Evolutionary conservation across 768 basidiomycete species (phyloP), one percentile per base, ranked within the genome.

Genomic region (Dacryopinax primogenitus): DNA sequence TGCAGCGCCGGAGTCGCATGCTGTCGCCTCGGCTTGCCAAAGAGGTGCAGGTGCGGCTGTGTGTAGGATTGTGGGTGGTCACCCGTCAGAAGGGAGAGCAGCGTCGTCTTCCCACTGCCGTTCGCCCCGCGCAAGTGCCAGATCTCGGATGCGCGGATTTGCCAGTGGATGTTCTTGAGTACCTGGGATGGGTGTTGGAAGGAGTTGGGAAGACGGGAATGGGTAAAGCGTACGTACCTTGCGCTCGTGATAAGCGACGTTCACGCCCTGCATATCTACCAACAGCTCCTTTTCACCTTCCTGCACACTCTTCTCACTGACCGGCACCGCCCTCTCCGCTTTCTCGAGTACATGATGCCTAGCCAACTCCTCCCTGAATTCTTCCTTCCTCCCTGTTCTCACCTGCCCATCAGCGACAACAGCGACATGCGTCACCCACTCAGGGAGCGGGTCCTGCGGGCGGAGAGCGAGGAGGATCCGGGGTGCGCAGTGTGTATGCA

Each of bases 1-100:
- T 82, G 82, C 26, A 93, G 80, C 58, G 78, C 75, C 0, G 86
- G 80, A 0, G 91, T 94, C 0, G 95, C 81, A 58, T 85, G 83
- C 1, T 76, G 76, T 12, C 80, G 74, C 4, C 92, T 86, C 1
- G 85, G 85, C 32, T 78, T 77, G 45, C 79, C 78, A 69, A 90
- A 86, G 66, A 91, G 79, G 12, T 72, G 71, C 18, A 90, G 78
- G 28, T 77, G 76, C 65, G 80, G 67, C 71, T 91, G 89, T 3
- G 86, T 86, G 77, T 88, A 98, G 0, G 95, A 97, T 67, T 92
- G 90, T 0, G 95, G 95, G 74, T 98, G 95, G 72, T 95, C 92
- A 28, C 95, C 95, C 0, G 92, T 92, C 37, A 99, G 77, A 33
- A 97, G 74, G 18, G 94, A 86, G 23, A 97, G 80, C 4, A 97